Percentiles rank a stretch among this genome's conserved stretches.
Conservation (phyloP, 2,329 filamentous ascomycete genomes). For the Exophiala viscosa region DNA sequence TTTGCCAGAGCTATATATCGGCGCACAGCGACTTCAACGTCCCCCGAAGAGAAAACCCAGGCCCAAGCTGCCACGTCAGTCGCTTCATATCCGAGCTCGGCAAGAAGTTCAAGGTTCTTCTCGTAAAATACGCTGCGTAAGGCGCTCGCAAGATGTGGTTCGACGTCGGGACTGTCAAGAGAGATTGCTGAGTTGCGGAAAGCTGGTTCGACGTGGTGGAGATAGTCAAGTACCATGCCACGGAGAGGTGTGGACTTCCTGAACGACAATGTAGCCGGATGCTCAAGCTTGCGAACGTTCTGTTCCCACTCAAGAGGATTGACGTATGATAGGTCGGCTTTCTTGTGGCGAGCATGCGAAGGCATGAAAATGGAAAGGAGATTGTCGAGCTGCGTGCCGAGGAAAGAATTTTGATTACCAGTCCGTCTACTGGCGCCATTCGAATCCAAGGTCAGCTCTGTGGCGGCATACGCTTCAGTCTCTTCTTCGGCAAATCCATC, state of each 20-base stretch:
- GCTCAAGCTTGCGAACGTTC: not conserved
- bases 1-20: conserved; percentile 36
- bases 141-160: conserved; percentile 28
- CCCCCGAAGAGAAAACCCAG: conserved; percentile 43
- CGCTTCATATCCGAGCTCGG: conserved; percentile 33
- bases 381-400: conserved; percentile 3
- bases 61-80: conserved; percentile 45
- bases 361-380: conserved; percentile 16
- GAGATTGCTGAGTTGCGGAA: conserved; percentile 15
- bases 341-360: conserved; percentile 8
- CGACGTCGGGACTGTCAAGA: not conserved
- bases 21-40: conserved; percentile 35
- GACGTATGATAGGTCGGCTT: conserved; percentile 16
- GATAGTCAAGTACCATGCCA: conserved; percentile 39
- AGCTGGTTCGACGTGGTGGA: conserved; percentile 34
- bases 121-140: conserved; percentile 35
- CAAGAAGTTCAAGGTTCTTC: conserved; percentile 32
- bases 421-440: not conserved
- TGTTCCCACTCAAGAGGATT: conserved; percentile 13
- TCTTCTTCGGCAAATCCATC: not conserved
- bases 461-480: conserved; percentile 1
- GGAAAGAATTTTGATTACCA: not conserved
- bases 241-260: conserved; percentile 23
- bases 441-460: not conserved
- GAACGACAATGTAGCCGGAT: conserved; percentile 28